phyloP scores from a whole-genome alignment of 2,329 filamentous ascomycete species.

The Ceratocystiopsis minuta region DNA sequence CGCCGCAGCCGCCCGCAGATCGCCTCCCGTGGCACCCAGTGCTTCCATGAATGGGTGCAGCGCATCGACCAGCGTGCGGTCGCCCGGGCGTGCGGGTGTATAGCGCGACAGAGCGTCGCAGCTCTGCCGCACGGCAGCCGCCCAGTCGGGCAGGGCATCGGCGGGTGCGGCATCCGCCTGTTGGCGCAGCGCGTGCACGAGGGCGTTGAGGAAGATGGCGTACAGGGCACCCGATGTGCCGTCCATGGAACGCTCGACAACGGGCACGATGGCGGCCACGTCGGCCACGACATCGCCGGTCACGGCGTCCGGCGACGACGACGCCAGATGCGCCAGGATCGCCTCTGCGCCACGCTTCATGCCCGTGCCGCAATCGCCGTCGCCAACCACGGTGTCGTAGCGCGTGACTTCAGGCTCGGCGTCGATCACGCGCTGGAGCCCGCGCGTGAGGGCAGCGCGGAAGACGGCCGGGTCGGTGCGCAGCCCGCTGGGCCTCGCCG shows the following conservation, averaged over 20 bases:
- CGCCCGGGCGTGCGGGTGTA: conserved; percentile 76
- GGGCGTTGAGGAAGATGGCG: conserved; percentile 78
- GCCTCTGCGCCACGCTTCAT: conserved; percentile 74
- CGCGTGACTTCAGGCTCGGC: conserved; percentile 55
- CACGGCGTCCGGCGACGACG: conserved; percentile 21
- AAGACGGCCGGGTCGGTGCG: conserved; percentile 33
- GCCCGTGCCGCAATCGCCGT: conserved; percentile 79
- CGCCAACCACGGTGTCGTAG: conserved; percentile 70
- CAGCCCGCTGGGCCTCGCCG: conserved; percentile 26
- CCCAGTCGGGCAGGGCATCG: conserved; percentile 25
- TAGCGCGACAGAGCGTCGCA: conserved; percentile 58
- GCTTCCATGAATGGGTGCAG: conserved; percentile 71
- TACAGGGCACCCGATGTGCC: conserved; percentile 43
- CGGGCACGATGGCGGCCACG: conserved; percentile 31
- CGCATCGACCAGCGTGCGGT: conserved; percentile 80
- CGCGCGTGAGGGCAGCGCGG: conserved; percentile 34
- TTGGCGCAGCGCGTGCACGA: conserved; percentile 43
- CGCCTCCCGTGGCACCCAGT: conserved; percentile 37
- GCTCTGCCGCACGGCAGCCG: conserved; percentile 52
- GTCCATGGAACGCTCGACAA: conserved; percentile 41
- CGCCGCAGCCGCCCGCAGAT: conserved; percentile 54
- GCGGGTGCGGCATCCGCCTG: conserved; percentile 15
- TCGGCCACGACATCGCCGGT: conserved; percentile 35
- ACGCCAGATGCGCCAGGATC: conserved; percentile 30
- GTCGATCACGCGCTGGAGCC: conserved; percentile 41